Evolutionary conservation across 352 stramenopile genomes (phyloP), one percentile per base, ranked within the genome.

Genomic region (Phytopythium mirpurense): DNA sequence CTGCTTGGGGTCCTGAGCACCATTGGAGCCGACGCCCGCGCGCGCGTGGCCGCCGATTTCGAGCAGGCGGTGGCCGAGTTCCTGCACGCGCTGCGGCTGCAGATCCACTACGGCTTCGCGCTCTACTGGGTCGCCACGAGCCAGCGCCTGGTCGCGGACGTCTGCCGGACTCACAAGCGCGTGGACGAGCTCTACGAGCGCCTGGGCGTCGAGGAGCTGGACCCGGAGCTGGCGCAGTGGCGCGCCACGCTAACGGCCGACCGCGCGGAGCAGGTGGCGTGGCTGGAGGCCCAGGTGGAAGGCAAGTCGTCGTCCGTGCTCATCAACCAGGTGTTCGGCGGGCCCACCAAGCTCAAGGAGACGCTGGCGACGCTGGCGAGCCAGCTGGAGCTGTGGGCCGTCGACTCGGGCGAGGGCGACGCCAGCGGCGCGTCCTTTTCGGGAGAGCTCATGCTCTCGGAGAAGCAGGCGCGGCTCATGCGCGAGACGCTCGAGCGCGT

Each of bases 341-440:
- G n/a, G n/a, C 52, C 59, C 34, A 57, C 48, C 35, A 63, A 66
- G 57, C 41, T 69, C 38, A 43, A 63, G 15, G 61, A 65, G 38
- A 51, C 43, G 44, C 45, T 69, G 9, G 60, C 61, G 54, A 46
- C 32, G 3, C 49, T 69, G 3, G 26, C 58, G 26, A 63, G 29
- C n/a, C 42, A 60, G 23, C 15, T 50, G 9, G 24, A 26, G 6
- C 27, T 56, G 11, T 32, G 27, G 14, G 56, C 42, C 50, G 47
- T 45, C 23, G 46, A 49, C 40, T 32, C 0, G 47, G 0, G 15
- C 42, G 7, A 21, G 60, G 12, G 59, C 61, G 40, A 14, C 47
- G n/a, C n/a, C n/a, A n/a, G n/a, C n/a, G n/a, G n/a, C n/a, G n/a
- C n/a, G n/a, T 29, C 64, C 18, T 59, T 62, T 24, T 18, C 44